Percentiles rank a stretch among this genome's conserved stretches.
These are phyloP conservation scores for Conidiobolus incongruus DNA, from an alignment of 371 early-diverging fungal genomes.

Conservation along the genomic window DNA sequence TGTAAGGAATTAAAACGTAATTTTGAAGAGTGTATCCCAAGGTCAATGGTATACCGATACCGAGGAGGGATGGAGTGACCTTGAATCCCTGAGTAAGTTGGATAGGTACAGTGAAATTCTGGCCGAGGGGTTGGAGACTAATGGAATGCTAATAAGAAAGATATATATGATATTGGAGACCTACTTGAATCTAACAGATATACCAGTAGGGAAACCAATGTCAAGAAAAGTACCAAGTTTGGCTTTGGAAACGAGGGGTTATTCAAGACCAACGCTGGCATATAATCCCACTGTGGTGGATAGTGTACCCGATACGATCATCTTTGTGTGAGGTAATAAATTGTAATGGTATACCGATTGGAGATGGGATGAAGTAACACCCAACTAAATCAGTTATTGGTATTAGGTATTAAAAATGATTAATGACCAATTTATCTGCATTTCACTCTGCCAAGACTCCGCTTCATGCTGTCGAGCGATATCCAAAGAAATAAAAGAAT, in stretches of 20 bases:
- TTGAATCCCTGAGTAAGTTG: slow-evolving; percentile 8
- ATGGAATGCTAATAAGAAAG: not conserved
- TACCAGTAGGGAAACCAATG: slow-evolving; percentile 43
- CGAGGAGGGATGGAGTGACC: not conserved
- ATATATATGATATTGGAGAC: not conserved
- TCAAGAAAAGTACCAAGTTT: slow-evolving; percentile 54
- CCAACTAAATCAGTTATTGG: too few relatives aligned
- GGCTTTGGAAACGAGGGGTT: slow-evolving; percentile 33
- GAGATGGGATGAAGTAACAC: too few relatives aligned
- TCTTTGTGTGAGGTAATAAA: slow-evolving; percentile 11
- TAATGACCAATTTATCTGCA: too few relatives aligned
- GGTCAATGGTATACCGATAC: not conserved
- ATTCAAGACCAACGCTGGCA: slow-evolving; percentile 29
- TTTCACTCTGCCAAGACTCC: too few relatives aligned
- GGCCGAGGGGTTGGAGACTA: slow-evolving; percentile 62
- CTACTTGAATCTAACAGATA: slow-evolving; percentile 42
- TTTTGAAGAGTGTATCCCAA: not conserved
- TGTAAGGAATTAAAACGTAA: slow-evolving; percentile 1
- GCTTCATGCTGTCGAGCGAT: too few relatives aligned
- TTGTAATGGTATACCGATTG: slow-evolving; percentile 19
- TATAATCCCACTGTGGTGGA: slow-evolving; percentile 24
- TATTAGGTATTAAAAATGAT: too few relatives aligned
- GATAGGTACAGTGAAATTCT: slow-evolving; percentile 60
- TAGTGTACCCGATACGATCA: slow-evolving; percentile 14
- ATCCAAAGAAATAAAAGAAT: too few relatives aligned